Evolutionary conservation across 169 alveolate species (phyloP).

Genomic region (Cryptosporidium ryanae): DNA sequence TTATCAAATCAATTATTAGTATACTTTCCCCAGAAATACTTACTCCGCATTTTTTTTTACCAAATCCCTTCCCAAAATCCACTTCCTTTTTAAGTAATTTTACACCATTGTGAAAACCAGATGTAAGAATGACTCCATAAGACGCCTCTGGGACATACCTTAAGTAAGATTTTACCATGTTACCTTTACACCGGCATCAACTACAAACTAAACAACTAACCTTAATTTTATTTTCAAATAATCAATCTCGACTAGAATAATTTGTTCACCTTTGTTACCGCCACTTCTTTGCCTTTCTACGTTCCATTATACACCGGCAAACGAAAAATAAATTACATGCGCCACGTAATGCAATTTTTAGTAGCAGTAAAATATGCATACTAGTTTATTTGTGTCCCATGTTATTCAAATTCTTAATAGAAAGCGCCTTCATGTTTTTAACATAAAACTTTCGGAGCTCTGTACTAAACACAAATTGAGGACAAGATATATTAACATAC

Average conservation of each 20-base stretch:
- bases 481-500: too few species aligned
- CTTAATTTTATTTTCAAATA: conserved; percentile 60
- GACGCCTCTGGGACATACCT: conserved; percentile 86
- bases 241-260: conserved; percentile 54
- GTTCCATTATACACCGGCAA: conserved; percentile 7
- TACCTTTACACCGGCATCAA: conserved; percentile 28
- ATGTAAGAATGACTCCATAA: conserved; percentile 83
- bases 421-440: too few species aligned
- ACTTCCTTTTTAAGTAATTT: conserved; percentile 41
- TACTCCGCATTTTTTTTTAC: conserved; percentile 69
- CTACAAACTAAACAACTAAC: conserved; percentile 66
- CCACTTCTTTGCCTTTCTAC: conserved; percentile 5
- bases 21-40: conserved; percentile 78
- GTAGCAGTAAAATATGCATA: too few species aligned
- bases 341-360: conserved; percentile 15
- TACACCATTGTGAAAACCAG: conserved; percentile 80
- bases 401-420: too few species aligned
- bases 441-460: too few species aligned
- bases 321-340: conserved; percentile 16
- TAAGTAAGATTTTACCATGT: conserved; percentile 90
- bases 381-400: too few species aligned
- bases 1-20: conserved; percentile 69
- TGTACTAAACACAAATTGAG: too few species aligned
- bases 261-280: conserved; percentile 73
- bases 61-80: conserved; percentile 2